phyloP scores from a whole-genome alignment of 495 filamentous ascomycete genomes.

The Penicillium samsonianum region DNA sequence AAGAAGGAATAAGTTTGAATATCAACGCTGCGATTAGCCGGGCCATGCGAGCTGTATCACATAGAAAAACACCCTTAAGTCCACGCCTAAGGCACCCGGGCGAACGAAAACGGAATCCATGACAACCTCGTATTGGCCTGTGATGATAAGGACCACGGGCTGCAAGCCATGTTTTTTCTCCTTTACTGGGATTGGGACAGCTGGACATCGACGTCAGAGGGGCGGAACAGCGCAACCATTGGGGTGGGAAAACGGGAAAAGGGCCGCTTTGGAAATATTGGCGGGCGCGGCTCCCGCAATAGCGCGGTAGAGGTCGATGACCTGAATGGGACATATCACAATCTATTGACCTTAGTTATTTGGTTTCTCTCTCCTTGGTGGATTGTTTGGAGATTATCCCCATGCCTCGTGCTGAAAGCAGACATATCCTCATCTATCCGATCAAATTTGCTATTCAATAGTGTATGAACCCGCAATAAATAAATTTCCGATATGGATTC shows the following conservation, averaged over 20 bases:
- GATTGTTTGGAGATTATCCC: background rate
- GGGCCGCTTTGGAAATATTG: conserved; percentile 15
- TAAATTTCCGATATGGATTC: conserved; percentile 3
- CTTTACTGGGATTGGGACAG: conserved; percentile 14
- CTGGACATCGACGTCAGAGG: conserved; percentile 38
- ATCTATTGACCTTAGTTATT: conserved; percentile 1
- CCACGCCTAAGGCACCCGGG: background rate
- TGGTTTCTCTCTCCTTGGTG: background rate
- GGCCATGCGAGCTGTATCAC: conserved; percentile 29
- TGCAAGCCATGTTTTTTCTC: conserved; percentile 18
- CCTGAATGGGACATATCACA: conserved; percentile 33
- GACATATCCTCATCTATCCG: background rate
- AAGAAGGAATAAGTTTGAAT: conserved; percentile 8
- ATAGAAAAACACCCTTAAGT: conserved; percentile 7
- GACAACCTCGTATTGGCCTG: conserved; percentile 17
- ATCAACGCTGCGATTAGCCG: conserved; percentile 8
- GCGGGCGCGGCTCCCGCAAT: conserved; percentile 35
- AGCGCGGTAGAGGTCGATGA: conserved; percentile 29
- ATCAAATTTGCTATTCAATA: conserved; percentile 6
- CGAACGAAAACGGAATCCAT: background rate
- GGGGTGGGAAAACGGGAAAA: background rate
- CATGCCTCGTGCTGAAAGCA: conserved; percentile 3
- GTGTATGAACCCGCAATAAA: background rate
- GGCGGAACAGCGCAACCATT: conserved; percentile 24
- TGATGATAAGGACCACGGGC: conserved; percentile 8